Conservation (phyloP, 495 filamentous ascomycete genomes). For the Corynascus novoguineensis region DNA sequence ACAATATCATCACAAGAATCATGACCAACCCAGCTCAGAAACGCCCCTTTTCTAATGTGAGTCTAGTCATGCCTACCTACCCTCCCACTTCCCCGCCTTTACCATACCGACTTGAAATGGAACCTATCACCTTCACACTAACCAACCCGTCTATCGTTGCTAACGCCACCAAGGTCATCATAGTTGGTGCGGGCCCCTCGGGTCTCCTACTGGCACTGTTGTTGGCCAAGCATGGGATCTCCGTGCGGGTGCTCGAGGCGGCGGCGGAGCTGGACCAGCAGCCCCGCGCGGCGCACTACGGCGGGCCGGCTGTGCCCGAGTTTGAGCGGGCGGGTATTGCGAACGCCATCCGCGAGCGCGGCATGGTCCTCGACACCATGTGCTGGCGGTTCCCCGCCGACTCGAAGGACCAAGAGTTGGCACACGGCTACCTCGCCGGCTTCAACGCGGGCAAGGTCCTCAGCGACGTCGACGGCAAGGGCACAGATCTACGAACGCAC, state of each 20-base stretch:
- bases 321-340: constrained; percentile 52
- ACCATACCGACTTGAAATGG: background rate
- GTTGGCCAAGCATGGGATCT: constrained; percentile 51
- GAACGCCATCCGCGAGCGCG: constrained; percentile 43
- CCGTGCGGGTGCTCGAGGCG: constrained; percentile 50
- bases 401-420: background rate
- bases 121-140: background rate
- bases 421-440: background rate
- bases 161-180: constrained; percentile 31
- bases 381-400: constrained; percentile 39
- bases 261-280: constrained; percentile 47
- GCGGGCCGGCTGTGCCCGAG: constrained; percentile 46
- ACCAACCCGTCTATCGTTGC: background rate
- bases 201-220: constrained; percentile 54
- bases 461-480: constrained; percentile 2
- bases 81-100: background rate
- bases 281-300: constrained; percentile 52
- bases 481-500: constrained; percentile 32
- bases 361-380: constrained; percentile 46
- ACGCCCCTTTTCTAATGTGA: constrained; percentile 2
- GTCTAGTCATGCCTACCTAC: background rate
- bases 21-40: background rate
- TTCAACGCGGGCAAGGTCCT: constrained; percentile 13
- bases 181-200: constrained; percentile 57
- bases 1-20: background rate